Percentiles rank a stretch among this genome's conserved stretches.
phyloP scores from a whole-genome alignment of 2,329 filamentous ascomycete species.

The Lojkania enalia region DNA sequence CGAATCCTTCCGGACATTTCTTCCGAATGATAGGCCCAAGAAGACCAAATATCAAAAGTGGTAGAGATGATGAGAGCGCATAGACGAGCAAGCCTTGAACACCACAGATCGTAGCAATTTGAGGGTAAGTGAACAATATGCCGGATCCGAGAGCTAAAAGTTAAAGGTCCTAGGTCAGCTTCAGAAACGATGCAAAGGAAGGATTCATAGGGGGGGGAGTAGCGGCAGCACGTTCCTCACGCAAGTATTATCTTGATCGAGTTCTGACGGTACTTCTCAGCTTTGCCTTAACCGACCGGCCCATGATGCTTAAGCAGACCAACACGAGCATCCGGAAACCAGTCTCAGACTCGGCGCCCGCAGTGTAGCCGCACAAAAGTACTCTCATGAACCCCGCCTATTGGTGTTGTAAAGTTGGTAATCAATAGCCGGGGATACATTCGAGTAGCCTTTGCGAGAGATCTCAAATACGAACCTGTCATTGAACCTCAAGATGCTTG shows the following conservation, averaged over 20 bases:
- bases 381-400: slow-evolving; percentile 12
- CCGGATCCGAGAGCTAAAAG: slow-evolving; percentile 75
- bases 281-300: slow-evolving; percentile 57
- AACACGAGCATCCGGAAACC: slow-evolving; percentile 9
- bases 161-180: slow-evolving; percentile 40
- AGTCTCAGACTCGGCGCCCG: slow-evolving; percentile 71
- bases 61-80: slow-evolving; percentile 70
- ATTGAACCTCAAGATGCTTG: slow-evolving; percentile 23
- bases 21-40: slow-evolving; percentile 76
- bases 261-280: slow-evolving; percentile 96
- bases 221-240: slow-evolving; percentile 97
- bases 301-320: background rate
- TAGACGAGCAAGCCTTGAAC: slow-evolving; percentile 80
- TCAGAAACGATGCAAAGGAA: slow-evolving; percentile 17
- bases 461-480: slow-evolving; percentile 48
- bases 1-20: slow-evolving; percentile 82
- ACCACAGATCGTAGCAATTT: slow-evolving; percentile 77
- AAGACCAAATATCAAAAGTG: slow-evolving; percentile 72
- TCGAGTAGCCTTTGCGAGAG: slow-evolving; percentile 34
- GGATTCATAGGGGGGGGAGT: slow-evolving; percentile 51
- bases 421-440: slow-evolving; percentile 4
- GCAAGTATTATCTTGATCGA: slow-evolving; percentile 99
- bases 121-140: slow-evolving; percentile 80
- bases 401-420: background rate
- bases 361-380: slow-evolving; percentile 68